A percentile compares a stretch with the other conserved stretches of the same genome.
These are phyloP conservation scores for Heterobasidion occidentale DNA, from an alignment of 1,284 basidiomycete species.

Conservation along the genomic window DNA sequence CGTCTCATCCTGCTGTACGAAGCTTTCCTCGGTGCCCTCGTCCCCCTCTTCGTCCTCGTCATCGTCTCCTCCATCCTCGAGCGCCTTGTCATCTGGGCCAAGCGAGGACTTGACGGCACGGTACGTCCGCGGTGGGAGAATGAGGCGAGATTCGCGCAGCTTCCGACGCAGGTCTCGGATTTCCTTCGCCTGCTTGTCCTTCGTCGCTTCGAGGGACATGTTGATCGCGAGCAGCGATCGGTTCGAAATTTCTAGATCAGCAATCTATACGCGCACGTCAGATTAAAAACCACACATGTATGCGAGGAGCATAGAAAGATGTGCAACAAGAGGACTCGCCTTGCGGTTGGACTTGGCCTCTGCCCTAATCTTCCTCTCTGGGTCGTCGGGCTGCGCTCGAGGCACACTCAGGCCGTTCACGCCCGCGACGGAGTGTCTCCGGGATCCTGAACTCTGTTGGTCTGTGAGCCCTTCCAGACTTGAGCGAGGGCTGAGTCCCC, in stretches of 20 bases:
- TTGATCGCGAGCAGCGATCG: conserved; percentile 74
- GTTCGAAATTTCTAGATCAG: conserved; percentile 78
- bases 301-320: neutral
- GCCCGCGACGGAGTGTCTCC: conserved; percentile 2
- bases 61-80: conserved; percentile 27
- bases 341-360: conserved; percentile 75
- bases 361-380: conserved; percentile 49
- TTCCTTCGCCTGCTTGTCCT: conserved; percentile 72
- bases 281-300: neutral
- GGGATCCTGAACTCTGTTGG: conserved; percentile 1
- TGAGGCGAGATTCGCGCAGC: conserved; percentile 68
- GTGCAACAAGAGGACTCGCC: conserved; percentile 29
- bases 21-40: conserved; percentile 29
- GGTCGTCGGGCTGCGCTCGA: conserved; percentile 16
- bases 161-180: conserved; percentile 70
- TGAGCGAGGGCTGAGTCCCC: neutral
- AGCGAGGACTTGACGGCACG: conserved; percentile 44
- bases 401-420: neutral
- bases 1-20: conserved; percentile 34
- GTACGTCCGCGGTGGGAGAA: conserved; percentile 60
- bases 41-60: conserved; percentile 30
- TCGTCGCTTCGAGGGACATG: conserved; percentile 61
- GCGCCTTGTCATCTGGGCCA: conserved; percentile 30
- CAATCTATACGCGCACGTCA: conserved; percentile 43
- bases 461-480: conserved; percentile 4